Percentiles rank a stretch among this genome's conserved stretches.
Evolutionary conservation across 2,329 filamentous ascomycete genomes (phyloP).

Genomic region (Aaosphaeria pasadenensis): DNA sequence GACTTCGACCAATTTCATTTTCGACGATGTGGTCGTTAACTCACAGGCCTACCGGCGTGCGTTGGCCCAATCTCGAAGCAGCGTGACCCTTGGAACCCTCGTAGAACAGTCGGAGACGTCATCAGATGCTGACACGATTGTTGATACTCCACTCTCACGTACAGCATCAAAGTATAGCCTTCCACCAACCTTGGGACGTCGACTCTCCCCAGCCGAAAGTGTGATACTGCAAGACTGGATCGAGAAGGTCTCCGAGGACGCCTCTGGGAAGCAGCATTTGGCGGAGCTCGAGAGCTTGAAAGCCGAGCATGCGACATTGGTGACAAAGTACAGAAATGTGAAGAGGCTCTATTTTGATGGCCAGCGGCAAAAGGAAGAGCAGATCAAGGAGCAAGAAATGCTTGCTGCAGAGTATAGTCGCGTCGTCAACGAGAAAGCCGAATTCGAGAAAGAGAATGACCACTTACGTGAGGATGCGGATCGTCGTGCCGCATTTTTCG

Average conservation of each 20-base stretch:
- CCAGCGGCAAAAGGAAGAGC: not conserved
- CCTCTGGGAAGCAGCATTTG: not conserved
- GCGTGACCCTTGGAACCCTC: not conserved
- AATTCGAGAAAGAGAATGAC: not conserved
- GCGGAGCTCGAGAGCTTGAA: not conserved
- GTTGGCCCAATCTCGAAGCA: conserved; percentile 3
- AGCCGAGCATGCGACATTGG: not conserved
- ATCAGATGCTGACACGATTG: conserved; percentile 1
- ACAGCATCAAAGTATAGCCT: not conserved
- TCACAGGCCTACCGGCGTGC: conserved; percentile 13
- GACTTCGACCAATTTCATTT: conserved; percentile 10
- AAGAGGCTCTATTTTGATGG: conserved; percentile 1
- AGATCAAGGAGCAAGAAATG: conserved; percentile 1
- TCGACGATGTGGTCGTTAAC: conserved; percentile 14
- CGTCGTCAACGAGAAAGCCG: conserved; percentile 1
- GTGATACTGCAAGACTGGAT: not conserved
- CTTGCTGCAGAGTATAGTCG: conserved; percentile 1
- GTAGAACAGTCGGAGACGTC: conserved; percentile 3
- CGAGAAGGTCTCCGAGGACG: not conserved
- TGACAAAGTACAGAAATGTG: not conserved
- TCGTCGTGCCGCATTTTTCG: not conserved
- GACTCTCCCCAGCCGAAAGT: not conserved
- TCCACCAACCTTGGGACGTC: not conserved
- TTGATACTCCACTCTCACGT: not conserved
- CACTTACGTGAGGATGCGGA: not conserved